These are phyloP conservation scores for Alternaria arborescens DNA, from an alignment of 2,329 filamentous ascomycete genomes.

Conservation along the genomic window DNA sequence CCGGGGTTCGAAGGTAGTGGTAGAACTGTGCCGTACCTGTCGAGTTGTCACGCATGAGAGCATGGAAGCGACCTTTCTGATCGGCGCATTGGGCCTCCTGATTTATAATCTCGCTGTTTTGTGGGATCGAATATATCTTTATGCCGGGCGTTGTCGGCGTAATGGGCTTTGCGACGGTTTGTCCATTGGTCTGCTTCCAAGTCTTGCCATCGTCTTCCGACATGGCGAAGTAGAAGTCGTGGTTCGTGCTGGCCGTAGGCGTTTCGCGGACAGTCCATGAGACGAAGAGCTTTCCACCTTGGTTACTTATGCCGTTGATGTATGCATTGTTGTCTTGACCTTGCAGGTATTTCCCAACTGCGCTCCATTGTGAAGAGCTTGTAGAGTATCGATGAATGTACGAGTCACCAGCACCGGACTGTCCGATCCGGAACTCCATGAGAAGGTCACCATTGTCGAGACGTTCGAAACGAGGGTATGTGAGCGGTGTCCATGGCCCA, in stretches of 20 bases:
- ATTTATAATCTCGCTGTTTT: conserved; percentile 59
- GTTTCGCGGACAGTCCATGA: conserved; percentile 63
- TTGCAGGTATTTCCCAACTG: conserved; percentile 54
- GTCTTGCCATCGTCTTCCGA: conserved; percentile 56
- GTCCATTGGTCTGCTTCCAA: conserved; percentile 55
- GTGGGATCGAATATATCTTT: conserved; percentile 57
- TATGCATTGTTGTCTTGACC: conserved; percentile 62
- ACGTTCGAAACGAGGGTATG: conserved; percentile 60
- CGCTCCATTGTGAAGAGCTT: conserved; percentile 48
- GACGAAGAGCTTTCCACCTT: conserved; percentile 50
- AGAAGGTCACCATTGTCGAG: conserved; percentile 53
- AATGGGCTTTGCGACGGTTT: conserved; percentile 54
- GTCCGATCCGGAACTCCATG: conserved; percentile 61
- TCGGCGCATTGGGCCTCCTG: conserved; percentile 62
- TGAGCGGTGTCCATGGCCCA: conserved; percentile 52
- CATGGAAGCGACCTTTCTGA: conserved; percentile 57
- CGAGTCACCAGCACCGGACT: conserved; percentile 61
- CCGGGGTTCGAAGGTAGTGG: conserved; percentile 42
- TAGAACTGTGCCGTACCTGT: conserved; percentile 42
- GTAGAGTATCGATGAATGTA: conserved; percentile 58
- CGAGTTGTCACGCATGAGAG: conserved; percentile 58
- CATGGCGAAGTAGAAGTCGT: conserved; percentile 60
- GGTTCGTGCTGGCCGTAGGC: conserved; percentile 58
- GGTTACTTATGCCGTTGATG: conserved; percentile 59
- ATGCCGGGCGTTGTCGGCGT: conserved; percentile 54